phyloP scores from a whole-genome alignment of 129 eudicot genomes.

The Smallanthus sonchifolius region DNA sequence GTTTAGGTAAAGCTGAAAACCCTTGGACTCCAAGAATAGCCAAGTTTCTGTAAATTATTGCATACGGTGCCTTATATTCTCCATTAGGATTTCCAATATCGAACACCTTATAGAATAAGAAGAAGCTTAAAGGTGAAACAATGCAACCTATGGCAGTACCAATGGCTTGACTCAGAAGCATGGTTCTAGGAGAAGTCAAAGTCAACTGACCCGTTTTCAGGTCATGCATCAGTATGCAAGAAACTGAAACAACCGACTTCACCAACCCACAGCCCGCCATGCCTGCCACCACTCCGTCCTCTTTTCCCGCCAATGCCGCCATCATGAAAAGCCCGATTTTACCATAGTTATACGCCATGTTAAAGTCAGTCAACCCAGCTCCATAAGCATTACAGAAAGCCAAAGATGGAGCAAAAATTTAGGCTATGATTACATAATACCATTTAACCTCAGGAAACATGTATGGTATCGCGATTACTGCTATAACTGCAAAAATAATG shows the following conservation, averaged over 20 bases:
- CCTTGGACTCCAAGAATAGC: constrained; percentile 83
- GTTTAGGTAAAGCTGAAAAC: constrained; percentile 67
- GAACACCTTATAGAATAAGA: constrained; percentile 68
- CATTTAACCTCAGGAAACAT: constrained; percentile 77
- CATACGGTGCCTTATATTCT: constrained; percentile 80
- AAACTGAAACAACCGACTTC: constrained; percentile 63
- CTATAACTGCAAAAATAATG: constrained; percentile 36
- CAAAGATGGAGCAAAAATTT: constrained; percentile 68
- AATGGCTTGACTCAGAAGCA: constrained; percentile 75
- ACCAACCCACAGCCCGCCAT: constrained; percentile 70
- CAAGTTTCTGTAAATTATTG: constrained; percentile 67
- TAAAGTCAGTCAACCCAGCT: constrained; percentile 72
- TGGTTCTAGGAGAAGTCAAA: constrained; percentile 70
- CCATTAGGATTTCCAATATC: constrained; percentile 80
- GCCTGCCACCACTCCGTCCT: constrained; percentile 75
- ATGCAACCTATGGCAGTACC: constrained; percentile 85
- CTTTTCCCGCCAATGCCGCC: constrained; percentile 65
- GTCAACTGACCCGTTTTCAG: constrained; percentile 84
- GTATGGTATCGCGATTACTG: constrained; percentile 51
- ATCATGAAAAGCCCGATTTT: constrained; percentile 72
- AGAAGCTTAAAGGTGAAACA: constrained; percentile 65
- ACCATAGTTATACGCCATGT: constrained; percentile 87
- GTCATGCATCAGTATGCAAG: constrained; percentile 84
- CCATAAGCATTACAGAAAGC: constrained; percentile 96
- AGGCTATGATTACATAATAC: constrained; percentile 68